A percentile compares a stretch with the other conserved stretches of the same genome.
phyloP scores from a whole-genome alignment of 495 filamentous ascomycete species.

The Annulohypoxylon nitens region DNA sequence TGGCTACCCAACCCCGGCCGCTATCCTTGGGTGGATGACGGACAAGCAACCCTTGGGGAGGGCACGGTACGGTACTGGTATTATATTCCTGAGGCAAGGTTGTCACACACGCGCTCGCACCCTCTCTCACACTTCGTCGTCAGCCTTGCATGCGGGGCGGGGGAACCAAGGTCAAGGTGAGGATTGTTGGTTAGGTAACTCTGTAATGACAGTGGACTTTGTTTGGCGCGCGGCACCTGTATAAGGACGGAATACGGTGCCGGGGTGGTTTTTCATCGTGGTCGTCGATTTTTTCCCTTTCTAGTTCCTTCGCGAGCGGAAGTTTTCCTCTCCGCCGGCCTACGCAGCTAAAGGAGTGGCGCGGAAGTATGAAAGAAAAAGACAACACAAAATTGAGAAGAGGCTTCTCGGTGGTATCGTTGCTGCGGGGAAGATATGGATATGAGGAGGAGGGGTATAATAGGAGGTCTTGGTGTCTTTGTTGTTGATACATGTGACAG shows the following conservation, averaged over 20 bases:
- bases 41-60: neutral
- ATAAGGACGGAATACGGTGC: neutral
- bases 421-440: neutral
- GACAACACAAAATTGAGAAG: neutral
- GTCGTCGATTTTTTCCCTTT: neutral
- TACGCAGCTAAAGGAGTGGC: conserved; percentile 5
- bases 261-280: neutral
- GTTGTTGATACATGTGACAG: conserved; percentile 25
- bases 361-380: neutral
- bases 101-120: conserved; percentile 8
- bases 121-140: conserved; percentile 11
- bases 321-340: neutral
- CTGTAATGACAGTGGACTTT: conserved; percentile 32
- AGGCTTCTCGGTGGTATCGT: conserved; percentile 1
- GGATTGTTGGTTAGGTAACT: conserved; percentile 15
- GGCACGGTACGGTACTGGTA: too few relatives aligned
- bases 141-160: conserved; percentile 47
- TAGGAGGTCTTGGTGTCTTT: neutral
- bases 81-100: neutral
- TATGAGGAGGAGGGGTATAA: neutral
- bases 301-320: neutral
- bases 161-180: conserved; percentile 20
- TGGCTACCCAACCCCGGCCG: neutral
- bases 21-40: conserved; percentile 1
- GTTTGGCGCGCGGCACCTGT: neutral